These are phyloP conservation scores for Umbelopsis ramanniana DNA, from an alignment of 192 early-diverging fungal species.

Conservation along the genomic window DNA sequence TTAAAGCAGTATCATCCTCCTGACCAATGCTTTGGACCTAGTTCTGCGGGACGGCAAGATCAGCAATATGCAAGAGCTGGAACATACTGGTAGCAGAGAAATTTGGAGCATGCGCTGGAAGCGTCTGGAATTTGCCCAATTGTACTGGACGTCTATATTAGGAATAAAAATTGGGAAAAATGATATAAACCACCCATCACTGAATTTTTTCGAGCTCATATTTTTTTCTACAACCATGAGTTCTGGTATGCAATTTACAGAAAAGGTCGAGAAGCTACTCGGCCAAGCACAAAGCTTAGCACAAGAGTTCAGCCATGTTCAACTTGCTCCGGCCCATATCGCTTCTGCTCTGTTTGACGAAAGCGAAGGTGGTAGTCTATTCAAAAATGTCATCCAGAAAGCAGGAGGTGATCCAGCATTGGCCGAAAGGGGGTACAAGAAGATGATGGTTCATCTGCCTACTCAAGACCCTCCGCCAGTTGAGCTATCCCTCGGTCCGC, in stretches of 20 bases:
- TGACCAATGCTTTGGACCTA: slow-evolving; percentile 46
- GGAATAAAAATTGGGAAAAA: not conserved
- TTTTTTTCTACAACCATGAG: slow-evolving; percentile 42
- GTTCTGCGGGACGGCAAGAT: slow-evolving; percentile 5
- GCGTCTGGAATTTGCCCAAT: not conserved
- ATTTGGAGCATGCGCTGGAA: slow-evolving; percentile 33
- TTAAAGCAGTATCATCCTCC: slow-evolving; percentile 51
- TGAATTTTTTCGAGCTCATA: not conserved
- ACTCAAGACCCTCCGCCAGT: slow-evolving; percentile 86
- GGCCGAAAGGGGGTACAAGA: slow-evolving; percentile 82
- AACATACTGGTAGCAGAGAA: slow-evolving; percentile 27
- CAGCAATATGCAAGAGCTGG: slow-evolving; percentile 32
- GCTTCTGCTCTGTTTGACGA: slow-evolving; percentile 81
- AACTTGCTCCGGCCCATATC: slow-evolving; percentile 84
- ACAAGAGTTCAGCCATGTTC: slow-evolving; percentile 73
- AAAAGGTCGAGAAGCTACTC: slow-evolving; percentile 80
- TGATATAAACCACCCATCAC: slow-evolving; percentile 14
- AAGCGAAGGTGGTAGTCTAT: slow-evolving; percentile 76
- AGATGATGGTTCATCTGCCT: slow-evolving; percentile 77
- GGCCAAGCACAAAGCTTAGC: slow-evolving; percentile 66
- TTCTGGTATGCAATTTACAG: slow-evolving; percentile 75
- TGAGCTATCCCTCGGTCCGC: slow-evolving; percentile 67
- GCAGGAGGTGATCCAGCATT: slow-evolving; percentile 78
- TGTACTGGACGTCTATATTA: not conserved
- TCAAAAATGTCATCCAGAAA: slow-evolving; percentile 79